These are phyloP conservation scores for Geotrichum aggregatum DNA, from an alignment of 1,139 yeast genomes.

Conservation along the genomic window DNA sequence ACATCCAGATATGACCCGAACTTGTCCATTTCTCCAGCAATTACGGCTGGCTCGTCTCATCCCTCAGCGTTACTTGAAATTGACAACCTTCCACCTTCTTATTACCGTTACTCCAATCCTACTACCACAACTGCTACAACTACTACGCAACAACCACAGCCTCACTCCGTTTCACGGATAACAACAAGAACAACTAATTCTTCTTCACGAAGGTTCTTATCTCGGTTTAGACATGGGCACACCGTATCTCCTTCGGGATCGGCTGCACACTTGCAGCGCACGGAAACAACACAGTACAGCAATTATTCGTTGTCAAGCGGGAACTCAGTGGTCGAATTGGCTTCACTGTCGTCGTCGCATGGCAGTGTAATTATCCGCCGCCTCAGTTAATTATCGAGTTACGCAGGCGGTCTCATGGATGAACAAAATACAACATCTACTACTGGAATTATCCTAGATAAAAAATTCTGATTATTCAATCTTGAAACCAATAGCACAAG, in stretches of 20 bases:
- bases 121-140: neutral
- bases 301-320: neutral
- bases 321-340: too few relatives aligned
- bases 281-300: neutral
- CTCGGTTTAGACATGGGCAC: neutral
- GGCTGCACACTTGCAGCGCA: neutral
- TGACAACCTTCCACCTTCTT: too few relatives aligned
- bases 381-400: neutral
- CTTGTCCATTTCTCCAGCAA: too few relatives aligned
- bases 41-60: too few relatives aligned
- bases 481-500: neutral
- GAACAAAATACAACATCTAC: too few relatives aligned
- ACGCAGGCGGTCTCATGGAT: too few relatives aligned
- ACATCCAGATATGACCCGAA: neutral
- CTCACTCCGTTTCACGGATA: constrained; percentile 3
- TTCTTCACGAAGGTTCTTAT: constrained; percentile 2
- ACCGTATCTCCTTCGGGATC: too few relatives aligned
- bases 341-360: constrained; percentile 1
- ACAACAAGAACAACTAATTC: neutral
- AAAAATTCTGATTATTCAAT: too few relatives aligned
- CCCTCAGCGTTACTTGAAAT: too few relatives aligned
- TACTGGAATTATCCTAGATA: too few relatives aligned
- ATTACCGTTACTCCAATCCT: too few relatives aligned
- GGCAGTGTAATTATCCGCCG: constrained; percentile 13
- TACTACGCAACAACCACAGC: neutral